Percentiles rank a stretch among this genome's conserved stretches.
Evolutionary conservation across 2,329 filamentous ascomycete species (phyloP).

Genomic region (Fusarium anguioides): DNA sequence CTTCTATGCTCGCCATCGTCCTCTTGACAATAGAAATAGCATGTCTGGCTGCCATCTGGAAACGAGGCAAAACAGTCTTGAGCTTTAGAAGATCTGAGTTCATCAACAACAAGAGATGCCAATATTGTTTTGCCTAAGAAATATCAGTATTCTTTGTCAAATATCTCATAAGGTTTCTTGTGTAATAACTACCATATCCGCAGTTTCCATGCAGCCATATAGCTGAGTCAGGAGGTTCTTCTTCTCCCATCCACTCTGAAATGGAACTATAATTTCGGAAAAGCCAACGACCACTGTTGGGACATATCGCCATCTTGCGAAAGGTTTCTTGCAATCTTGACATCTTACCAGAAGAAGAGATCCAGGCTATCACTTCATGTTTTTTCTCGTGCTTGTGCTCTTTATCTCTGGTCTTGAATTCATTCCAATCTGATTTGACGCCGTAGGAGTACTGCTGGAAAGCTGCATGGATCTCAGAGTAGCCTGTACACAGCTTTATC

Average conservation of each 20-base stretch:
- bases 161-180: fast-evolving
- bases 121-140: neutral
- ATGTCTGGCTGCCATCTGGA: neutral
- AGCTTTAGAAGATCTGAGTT: neutral
- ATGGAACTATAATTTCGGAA: slow-evolving; percentile 1
- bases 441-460: neutral
- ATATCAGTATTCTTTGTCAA: neutral
- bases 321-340: fast-evolving
- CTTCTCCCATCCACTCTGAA: slow-evolving; percentile 3
- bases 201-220: slow-evolving; percentile 6
- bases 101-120: neutral
- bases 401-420: neutral
- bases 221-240: neutral
- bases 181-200: neutral
- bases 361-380: neutral
- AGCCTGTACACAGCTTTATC: neutral
- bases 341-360: neutral
- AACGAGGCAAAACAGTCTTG: fast-evolving
- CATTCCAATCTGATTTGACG: neutral
- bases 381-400: neutral
- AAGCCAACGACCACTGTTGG: slow-evolving; percentile 1
- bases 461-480: fast-evolving
- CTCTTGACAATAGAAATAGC: slow-evolving; percentile 17
- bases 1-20: neutral
- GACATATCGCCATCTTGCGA: neutral